Evolutionary conservation across 2,329 filamentous ascomycete genomes (phyloP).

Genomic region (Fusarium papillatum): DNA sequence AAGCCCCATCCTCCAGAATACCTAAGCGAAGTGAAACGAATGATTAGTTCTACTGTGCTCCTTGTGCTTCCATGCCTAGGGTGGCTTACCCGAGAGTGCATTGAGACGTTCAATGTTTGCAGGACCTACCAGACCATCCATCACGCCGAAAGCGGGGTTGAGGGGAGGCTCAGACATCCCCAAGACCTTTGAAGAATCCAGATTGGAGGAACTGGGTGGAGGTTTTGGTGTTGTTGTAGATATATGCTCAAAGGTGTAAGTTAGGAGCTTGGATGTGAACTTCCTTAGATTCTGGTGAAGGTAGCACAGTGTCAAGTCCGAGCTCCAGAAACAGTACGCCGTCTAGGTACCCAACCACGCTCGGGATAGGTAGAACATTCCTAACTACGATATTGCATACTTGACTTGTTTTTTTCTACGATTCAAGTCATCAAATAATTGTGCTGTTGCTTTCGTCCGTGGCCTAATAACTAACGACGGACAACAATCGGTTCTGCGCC

Average conservation of each 20-base stretch:
- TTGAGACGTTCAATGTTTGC: slow-evolving; percentile 22
- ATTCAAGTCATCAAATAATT: background rate
- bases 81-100: slow-evolving; percentile 23
- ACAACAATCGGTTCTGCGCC: background rate
- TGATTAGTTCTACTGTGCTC: background rate
- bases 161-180: slow-evolving; percentile 3
- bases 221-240: background rate
- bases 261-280: background rate
- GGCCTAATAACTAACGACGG: background rate
- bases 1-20: background rate
- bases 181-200: no score
- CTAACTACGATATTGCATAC: background rate
- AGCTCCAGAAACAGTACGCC: background rate
- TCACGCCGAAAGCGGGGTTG: background rate
- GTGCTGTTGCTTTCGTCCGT: no score
- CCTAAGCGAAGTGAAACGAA: background rate
- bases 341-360: background rate
- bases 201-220: background rate
- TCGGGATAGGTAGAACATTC: background rate
- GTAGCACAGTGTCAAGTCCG: background rate
- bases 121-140: slow-evolving; percentile 24
- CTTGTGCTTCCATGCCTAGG: background rate
- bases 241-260: background rate
- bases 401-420: background rate
- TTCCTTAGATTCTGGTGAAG: background rate